phyloP scores from a whole-genome alignment of 2,329 filamentous ascomycete species.

The Thelonectria olida region DNA sequence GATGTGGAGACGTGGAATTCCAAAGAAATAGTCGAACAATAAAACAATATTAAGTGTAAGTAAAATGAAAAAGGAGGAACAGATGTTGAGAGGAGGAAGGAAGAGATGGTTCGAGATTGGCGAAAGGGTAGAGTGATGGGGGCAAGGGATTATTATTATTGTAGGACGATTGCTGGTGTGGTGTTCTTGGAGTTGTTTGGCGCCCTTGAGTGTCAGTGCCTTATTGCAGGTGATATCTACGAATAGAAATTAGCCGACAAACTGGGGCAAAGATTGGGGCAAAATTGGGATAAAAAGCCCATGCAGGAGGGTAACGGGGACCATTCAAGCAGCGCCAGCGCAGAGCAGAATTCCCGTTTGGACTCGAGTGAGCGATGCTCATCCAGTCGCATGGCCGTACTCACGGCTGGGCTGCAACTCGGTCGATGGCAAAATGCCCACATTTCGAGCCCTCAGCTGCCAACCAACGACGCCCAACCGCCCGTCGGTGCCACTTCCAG shows the following conservation, averaged over 20 bases:
- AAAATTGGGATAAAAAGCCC: background rate
- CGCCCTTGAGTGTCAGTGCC: background rate
- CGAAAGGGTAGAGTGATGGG: constrained; percentile 18
- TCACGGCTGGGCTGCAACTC: constrained; percentile 14
- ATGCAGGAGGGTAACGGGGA: no score
- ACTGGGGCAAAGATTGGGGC: background rate
- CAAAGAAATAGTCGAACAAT: constrained; percentile 11
- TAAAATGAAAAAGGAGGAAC: constrained; percentile 8
- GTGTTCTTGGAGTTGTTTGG: background rate
- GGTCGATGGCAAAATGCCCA: constrained; percentile 2
- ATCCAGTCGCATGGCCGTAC: constrained; percentile 19
- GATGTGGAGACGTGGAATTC: constrained; percentile 28
- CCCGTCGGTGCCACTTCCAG: constrained; percentile 1
- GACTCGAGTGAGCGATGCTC: background rate
- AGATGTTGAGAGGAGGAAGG: constrained; percentile 10
- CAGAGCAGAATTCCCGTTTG: constrained; percentile 7
- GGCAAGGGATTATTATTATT: constrained; percentile 16
- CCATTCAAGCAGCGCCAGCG: constrained; percentile 16
- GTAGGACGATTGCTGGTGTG: background rate
- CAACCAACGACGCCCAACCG: constrained; percentile 16
- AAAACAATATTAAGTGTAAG: constrained; percentile 1
- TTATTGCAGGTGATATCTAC: no score
- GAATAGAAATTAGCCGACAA: constrained; percentile 9
- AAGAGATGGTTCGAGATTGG: constrained; percentile 17
- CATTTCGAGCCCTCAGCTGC: background rate